Conservation (phyloP, 768 basidiomycete genomes). For the Coprinopsis cinerea region DNA sequence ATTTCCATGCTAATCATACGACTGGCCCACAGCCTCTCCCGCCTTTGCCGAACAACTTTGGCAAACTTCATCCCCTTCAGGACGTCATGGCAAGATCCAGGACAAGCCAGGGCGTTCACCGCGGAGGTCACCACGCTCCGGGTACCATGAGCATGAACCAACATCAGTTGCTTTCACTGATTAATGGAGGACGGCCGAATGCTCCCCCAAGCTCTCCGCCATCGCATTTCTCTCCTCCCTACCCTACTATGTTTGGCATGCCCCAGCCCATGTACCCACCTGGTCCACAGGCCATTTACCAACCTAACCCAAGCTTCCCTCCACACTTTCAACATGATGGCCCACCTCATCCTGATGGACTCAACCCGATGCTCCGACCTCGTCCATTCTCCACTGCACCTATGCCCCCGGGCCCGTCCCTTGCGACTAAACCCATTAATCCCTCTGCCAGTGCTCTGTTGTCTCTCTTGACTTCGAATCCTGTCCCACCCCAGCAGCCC, state of each 20-base stretch:
- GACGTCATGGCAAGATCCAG: conserved; percentile 41
- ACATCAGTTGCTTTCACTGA: conserved; percentile 39
- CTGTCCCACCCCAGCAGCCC: background rate
- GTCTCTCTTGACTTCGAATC: conserved; percentile 22
- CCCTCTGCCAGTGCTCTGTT: conserved; percentile 19
- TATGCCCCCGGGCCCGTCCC: conserved; percentile 8
- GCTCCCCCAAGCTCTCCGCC: conserved; percentile 14
- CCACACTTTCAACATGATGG: background rate
- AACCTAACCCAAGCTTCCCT: background rate
- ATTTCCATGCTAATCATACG: background rate
- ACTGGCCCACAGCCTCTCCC: conserved; percentile 21
- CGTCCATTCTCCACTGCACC: conserved; percentile 14
- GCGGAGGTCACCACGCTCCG: conserved; percentile 24
- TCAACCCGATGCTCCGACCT: conserved; percentile 6
- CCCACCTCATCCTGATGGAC: background rate
- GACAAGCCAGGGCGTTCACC: conserved; percentile 41
- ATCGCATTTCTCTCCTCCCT: conserved; percentile 10
- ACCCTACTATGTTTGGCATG: background rate
- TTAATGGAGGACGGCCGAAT: conserved; percentile 29
- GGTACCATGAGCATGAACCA: conserved; percentile 48
- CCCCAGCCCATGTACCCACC: conserved; percentile 12
- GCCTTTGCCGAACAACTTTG: conserved; percentile 7
- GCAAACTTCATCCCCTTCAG: conserved; percentile 8
- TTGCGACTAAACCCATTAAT: conserved; percentile 9
- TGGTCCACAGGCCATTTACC: conserved; percentile 2